Base-by-base conservation (phyloP, 2,329 filamentous ascomycete genomes). In the Ophioceras dolichostomum region DNA sequence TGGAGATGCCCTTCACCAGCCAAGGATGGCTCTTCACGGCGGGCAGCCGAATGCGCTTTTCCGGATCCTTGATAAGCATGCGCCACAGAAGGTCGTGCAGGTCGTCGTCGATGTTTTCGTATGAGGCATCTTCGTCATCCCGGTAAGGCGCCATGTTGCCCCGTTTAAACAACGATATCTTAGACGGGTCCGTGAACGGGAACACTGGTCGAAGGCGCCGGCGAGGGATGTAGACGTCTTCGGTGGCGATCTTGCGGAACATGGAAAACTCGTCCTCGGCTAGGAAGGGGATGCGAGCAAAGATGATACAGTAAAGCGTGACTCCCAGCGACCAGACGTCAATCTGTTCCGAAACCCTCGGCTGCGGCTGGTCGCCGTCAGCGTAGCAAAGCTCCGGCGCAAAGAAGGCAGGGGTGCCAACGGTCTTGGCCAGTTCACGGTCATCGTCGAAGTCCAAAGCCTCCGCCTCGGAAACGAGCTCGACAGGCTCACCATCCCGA, bases 251-350 rank as follows among this genome's bases (percentile, higher is more conserved):
- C 45, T 83, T 83, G 45, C 79, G 76, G 64, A 95, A 95, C 64
- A 98, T 81, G 43, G 84, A 83, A 55, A 83, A 95, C 49, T 94
- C 86, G 48, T 93, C 88, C 52, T 91, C 81, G 35, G 87, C 87
- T 47, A 93, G 72, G 53, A 96, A 98, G 0, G 91, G 91, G 29
- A 95, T 84, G 37, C 91, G 84, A 12, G 87, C 91, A 54, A 83
- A 98, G 39, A 98, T 78, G 56, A 98, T 78, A 52, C 89, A 94
- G 60, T 95, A 98, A 2, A 98, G 72, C 0, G 91, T 98, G 16
- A 98, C 86, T 17, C 91, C 91, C 17, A 98, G 68, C 10, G 91
- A 94, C 91, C 91, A 98, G 13, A 98, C 80, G 52, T 98, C 91
- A 47, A 98, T 94, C 49, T 93, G 85, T 49, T 86, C 85, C 4